phyloP scores from a whole-genome alignment of 1,139 yeast genomes.

The Blastobotrys aristatus region DNA sequence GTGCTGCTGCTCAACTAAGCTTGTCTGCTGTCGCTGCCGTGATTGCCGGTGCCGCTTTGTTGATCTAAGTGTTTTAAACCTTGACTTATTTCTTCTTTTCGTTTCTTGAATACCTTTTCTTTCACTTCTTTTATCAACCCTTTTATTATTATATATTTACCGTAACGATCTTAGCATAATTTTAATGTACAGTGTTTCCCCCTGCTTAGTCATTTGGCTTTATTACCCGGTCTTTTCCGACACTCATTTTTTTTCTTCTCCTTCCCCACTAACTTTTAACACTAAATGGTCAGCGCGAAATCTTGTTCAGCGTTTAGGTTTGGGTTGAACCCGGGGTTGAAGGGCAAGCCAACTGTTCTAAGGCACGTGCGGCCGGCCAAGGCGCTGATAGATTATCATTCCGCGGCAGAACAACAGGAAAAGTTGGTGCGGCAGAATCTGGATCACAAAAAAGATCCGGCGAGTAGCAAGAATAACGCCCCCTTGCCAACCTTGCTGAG shows the following conservation, averaged over 20 bases:
- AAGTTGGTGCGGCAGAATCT: conserved; percentile 55
- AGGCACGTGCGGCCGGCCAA: conserved; percentile 54
- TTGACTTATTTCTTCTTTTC: too few relatives aligned
- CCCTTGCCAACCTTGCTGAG: conserved; percentile 61
- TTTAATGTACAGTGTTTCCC: too few relatives aligned
- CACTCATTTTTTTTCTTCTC: too few relatives aligned
- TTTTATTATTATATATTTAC: too few relatives aligned
- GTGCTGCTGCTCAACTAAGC: not conserved
- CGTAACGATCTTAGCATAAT: too few relatives aligned
- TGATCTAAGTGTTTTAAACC: not conserved
- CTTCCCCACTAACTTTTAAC: too few relatives aligned
- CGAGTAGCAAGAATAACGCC: conserved; percentile 29
- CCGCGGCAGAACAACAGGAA: conserved; percentile 62
- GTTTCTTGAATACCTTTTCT: too few relatives aligned
- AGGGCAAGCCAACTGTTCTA: conserved; percentile 17
- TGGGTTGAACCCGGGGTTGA: conserved; percentile 9
- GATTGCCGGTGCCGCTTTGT: not conserved
- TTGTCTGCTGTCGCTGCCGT: not conserved
- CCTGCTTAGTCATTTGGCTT: too few relatives aligned
- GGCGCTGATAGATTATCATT: conserved; percentile 48
- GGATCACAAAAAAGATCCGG: conserved; percentile 43
- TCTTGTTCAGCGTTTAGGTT: conserved; percentile 9
- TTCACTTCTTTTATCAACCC: too few relatives aligned
- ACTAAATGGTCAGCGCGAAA: not conserved
- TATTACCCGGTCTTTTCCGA: too few relatives aligned